phyloP scores from a whole-genome alignment of 371 early-diverging fungal species.

The Parasitella parasitica region DNA sequence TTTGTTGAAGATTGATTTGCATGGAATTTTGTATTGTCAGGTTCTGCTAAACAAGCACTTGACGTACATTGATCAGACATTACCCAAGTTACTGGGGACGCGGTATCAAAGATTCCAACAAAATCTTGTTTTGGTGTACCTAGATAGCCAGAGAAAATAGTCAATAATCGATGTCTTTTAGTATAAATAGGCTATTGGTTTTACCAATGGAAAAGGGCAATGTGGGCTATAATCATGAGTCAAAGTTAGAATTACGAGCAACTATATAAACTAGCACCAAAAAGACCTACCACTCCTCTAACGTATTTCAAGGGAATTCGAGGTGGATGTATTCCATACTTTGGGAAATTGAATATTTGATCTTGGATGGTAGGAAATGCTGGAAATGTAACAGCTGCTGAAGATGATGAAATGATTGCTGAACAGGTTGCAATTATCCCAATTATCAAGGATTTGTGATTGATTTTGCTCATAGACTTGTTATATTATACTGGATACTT shows the following conservation, averaged over 20 bases:
- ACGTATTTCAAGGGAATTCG: conserved; percentile 5
- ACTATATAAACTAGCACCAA: neutral
- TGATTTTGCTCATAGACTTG: neutral
- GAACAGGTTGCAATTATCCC: neutral
- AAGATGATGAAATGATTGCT: neutral
- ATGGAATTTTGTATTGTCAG: conserved; percentile 17
- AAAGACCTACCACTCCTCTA: conserved; percentile 4
- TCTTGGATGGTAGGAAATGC: conserved; percentile 8
- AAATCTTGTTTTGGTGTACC: conserved; percentile 33
- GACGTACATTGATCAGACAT: conserved; percentile 29
- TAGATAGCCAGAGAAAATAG: neutral
- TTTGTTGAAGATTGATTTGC: conserved; percentile 22
- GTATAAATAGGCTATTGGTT: too few species aligned
- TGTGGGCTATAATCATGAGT: conserved; percentile 3
- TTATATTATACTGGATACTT: neutral
- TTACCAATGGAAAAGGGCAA: conserved; percentile 4
- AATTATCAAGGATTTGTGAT: neutral
- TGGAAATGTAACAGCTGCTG: neutral
- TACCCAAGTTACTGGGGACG: conserved; percentile 29
- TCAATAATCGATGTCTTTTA: too few species aligned
- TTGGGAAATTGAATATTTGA: conserved; percentile 6
- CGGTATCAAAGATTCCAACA: conserved; percentile 34
- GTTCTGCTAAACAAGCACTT: conserved; percentile 13
- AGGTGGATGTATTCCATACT: neutral
- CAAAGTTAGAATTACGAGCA: neutral